Percentiles rank a stretch among this genome's conserved stretches.
phyloP scores from a whole-genome alignment of 2,329 filamentous ascomycete species.

The Aspergillus floridensis region DNA sequence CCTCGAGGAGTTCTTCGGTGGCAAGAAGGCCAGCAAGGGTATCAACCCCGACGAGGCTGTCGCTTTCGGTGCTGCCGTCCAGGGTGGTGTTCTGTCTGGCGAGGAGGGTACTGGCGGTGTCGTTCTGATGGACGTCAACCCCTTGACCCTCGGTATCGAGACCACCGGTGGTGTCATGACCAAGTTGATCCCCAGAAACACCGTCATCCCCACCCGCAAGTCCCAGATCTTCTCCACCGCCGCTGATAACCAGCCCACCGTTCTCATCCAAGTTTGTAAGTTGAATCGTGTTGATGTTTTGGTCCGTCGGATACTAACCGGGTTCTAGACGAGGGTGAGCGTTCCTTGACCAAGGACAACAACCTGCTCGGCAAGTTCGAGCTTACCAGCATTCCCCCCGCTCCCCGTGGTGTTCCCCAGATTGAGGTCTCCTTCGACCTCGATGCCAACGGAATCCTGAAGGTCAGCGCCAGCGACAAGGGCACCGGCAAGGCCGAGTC shows the following conservation, averaged over 20 bases:
- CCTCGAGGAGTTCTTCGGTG: conserved; percentile 90
- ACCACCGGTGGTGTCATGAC: conserved; percentile 98
- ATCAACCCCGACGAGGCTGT: conserved; percentile 99
- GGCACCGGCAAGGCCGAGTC: conserved; percentile 95
- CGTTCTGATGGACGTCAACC: conserved; percentile 97
- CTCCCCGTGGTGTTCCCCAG: conserved; percentile 93
- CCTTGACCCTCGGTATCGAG: conserved; percentile 93
- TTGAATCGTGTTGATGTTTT: conserved; percentile 9
- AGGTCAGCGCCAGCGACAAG: conserved; percentile 95
- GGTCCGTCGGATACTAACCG: conserved; percentile 17
- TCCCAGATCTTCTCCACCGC: conserved; percentile 97
- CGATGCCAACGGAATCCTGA: conserved; percentile 96
- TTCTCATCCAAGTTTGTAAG: conserved; percentile 83
- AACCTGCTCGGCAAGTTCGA: conserved; percentile 98
- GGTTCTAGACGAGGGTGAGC: conserved; percentile 70
- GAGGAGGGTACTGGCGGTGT: conserved; percentile 76
- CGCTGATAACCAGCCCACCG: conserved; percentile 93
- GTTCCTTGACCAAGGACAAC: conserved; percentile 93
- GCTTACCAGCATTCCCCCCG: conserved; percentile 90
- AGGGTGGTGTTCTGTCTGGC: conserved; percentile 90
- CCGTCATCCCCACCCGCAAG: conserved; percentile 92
- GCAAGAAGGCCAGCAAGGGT: conserved; percentile 98
- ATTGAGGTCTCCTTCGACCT: conserved; percentile 98
- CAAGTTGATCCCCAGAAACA: conserved; percentile 92
- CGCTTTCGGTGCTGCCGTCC: conserved; percentile 93